Evolutionary conservation across 768 basidiomycete genomes (phyloP), one percentile per base, ranked within the genome.

Genomic region (Lentinus brumalis): DNA sequence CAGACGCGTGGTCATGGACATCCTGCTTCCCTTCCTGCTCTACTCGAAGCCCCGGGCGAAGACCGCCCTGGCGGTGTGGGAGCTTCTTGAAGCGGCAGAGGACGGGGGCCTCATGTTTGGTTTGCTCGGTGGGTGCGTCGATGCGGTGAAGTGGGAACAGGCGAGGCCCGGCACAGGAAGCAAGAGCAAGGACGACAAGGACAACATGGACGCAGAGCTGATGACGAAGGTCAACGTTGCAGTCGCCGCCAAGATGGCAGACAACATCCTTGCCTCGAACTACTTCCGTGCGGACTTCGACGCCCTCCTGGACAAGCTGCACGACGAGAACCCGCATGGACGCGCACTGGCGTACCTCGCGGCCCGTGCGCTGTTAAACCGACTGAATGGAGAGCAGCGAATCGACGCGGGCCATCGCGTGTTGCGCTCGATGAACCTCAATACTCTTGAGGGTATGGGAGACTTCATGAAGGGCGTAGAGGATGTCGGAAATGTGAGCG

Each of bases 11-110:
- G 83, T 85, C 61, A 76, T 83, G 62, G 74, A 77, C 35, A 69
- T 87, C 1, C 73, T 96, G 56, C 90, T 93, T 69, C 89, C 93
- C 0, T 84, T 85, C 68, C 74, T 96, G 46, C 71, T 96, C 15
- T 88, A 84, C 66, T 88, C 91, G 7, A 92, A 89, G 68, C 74
- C 88, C 3, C 81, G 87, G 53, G 82, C 87, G 61, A 87, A 85
- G 69, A 88, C 84, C 0, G 80, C 85, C 0, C 79, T 83, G 21
- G 70, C 80, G n/a, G 83, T 86, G 0, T 96, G 94, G 94, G 86
- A 86, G 56, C 73, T 82, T n/a, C 69, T 94, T n/a, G 79, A 78
- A 51, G 70, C 52, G 64, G 72, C 57, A 65, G 71, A 68, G 49
- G 69, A 46, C 5, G 54, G 18, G 9, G 63, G 66, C 29, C 57